Conservation (phyloP, 495 filamentous ascomycete genomes). For the Penicillium bialowiezense region DNA sequence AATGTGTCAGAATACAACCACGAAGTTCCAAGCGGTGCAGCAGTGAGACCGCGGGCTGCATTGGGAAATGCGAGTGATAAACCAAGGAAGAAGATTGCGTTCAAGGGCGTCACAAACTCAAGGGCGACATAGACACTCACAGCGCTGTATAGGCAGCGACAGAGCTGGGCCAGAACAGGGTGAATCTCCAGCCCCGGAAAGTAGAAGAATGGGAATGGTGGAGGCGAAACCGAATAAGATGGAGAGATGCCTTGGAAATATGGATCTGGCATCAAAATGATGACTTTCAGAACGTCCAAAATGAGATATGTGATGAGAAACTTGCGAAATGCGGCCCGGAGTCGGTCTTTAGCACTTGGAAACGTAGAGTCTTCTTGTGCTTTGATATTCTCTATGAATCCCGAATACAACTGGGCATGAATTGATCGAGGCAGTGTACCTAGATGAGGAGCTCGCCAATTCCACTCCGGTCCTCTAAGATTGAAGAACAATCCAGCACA, state of each 20-base stretch:
- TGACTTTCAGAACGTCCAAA: conserved; percentile 63
- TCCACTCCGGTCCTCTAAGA: conserved; percentile 77
- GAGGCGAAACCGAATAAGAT: conserved; percentile 28
- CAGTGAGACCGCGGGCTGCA: conserved; percentile 29
- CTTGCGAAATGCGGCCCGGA: conserved; percentile 42
- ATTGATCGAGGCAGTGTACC: conserved; percentile 56
- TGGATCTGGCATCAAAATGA: conserved; percentile 63
- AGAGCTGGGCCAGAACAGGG: conserved; percentile 39
- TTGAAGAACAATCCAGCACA: conserved; percentile 63
- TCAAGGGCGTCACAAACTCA: conserved; percentile 51
- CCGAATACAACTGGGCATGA: conserved; percentile 34
- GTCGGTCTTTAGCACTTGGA: conserved; percentile 37
- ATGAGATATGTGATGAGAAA: conserved; percentile 57
- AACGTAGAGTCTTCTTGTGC: conserved; percentile 7
- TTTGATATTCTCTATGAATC: conserved; percentile 6
- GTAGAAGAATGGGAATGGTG: conserved; percentile 44
- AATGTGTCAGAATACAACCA: conserved; percentile 66
- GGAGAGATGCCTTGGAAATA: conserved; percentile 59
- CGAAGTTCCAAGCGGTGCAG: conserved; percentile 50
- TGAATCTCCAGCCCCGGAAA: conserved; percentile 22
- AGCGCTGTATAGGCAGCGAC: conserved; percentile 49
- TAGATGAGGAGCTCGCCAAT: conserved; percentile 60
- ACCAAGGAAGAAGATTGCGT: conserved; percentile 54
- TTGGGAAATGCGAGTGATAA: conserved; percentile 47
- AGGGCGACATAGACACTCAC: conserved; percentile 53